Conservation (phyloP, 2,329 filamentous ascomycete species). For the Anthostomella pinea region DNA sequence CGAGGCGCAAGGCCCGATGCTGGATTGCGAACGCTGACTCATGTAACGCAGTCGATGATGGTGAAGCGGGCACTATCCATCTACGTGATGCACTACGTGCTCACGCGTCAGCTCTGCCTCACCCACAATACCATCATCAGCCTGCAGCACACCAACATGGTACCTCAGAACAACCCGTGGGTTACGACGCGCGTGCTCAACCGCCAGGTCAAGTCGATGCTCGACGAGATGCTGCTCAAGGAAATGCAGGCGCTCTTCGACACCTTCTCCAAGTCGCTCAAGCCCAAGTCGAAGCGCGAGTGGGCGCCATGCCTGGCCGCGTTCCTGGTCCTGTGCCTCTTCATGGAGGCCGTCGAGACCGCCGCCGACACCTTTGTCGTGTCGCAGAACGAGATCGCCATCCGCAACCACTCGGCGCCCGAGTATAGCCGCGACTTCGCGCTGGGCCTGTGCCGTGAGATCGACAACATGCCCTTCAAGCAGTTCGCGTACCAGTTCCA, state of each 20-base stretch:
- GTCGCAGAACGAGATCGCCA: conserved; percentile 48
- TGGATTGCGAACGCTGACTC: too few relatives aligned
- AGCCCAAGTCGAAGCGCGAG: conserved; percentile 50
- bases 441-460: conserved; percentile 45
- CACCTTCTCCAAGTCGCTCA: conserved; percentile 50
- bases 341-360: conserved; percentile 57
- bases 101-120: conserved; percentile 53
- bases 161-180: conserved; percentile 42
- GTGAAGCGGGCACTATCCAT: conserved; percentile 53
- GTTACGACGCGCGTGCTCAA: conserved; percentile 54
- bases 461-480: conserved; percentile 59
- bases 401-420: conserved; percentile 36
- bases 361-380: conserved; percentile 52
- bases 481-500: conserved; percentile 61
- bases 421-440: conserved; percentile 42
- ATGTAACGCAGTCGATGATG: conserved; percentile 47
- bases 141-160: conserved; percentile 40
- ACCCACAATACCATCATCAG: conserved; percentile 42
- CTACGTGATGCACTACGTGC: conserved; percentile 55
- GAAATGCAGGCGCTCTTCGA: conserved; percentile 53
- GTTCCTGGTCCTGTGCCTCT: conserved; percentile 55
- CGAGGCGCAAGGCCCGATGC: too few relatives aligned
- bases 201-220: conserved; percentile 54
- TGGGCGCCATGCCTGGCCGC: conserved; percentile 58
- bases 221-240: conserved; percentile 52